Conservation (phyloP, 129 eudicot genomes). For the Centaurea solstitialis region DNA sequence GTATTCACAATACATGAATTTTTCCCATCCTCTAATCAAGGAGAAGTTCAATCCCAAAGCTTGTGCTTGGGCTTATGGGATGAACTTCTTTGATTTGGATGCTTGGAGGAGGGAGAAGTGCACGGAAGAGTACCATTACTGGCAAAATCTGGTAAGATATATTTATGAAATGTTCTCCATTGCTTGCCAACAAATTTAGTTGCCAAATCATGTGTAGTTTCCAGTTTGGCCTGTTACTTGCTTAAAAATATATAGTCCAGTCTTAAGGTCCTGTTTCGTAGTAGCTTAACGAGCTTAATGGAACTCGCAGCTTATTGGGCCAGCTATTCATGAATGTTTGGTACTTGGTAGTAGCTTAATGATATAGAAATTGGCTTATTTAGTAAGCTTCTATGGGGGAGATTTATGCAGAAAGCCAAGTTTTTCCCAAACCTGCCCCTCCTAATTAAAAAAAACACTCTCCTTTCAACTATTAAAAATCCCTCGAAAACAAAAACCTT, state of each 20-base stretch:
- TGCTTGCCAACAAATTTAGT: not conserved
- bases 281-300: no score
- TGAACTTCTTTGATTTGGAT: conserved; percentile 94
- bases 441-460: no score
- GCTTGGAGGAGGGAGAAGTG: conserved; percentile 94
- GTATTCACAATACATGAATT: conserved; percentile 89
- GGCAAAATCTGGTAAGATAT: conserved; percentile 81
- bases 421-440: no score
- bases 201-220: not conserved
- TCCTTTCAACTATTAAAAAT: no score
- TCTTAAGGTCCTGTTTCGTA: no score
- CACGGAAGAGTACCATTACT: conserved; percentile 90
- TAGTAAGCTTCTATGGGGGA: no score
- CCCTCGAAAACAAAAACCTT: no score
- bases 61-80: conserved; percentile 97
- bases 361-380: no score
- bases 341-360: no score
- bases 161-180: not conserved
- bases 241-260: not conserved
- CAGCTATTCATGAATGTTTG: no score
- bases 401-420: no score
- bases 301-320: no score
- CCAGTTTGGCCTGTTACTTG: not conserved
- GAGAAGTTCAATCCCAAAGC: conserved; percentile 85
- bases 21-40: conserved; percentile 84